A percentile compares a stretch with the other conserved stretches of the same genome.
These are phyloP conservation scores for Stipa capillata DNA, from an alignment of 176 grass and related monocot species.

Conservation along the genomic window DNA sequence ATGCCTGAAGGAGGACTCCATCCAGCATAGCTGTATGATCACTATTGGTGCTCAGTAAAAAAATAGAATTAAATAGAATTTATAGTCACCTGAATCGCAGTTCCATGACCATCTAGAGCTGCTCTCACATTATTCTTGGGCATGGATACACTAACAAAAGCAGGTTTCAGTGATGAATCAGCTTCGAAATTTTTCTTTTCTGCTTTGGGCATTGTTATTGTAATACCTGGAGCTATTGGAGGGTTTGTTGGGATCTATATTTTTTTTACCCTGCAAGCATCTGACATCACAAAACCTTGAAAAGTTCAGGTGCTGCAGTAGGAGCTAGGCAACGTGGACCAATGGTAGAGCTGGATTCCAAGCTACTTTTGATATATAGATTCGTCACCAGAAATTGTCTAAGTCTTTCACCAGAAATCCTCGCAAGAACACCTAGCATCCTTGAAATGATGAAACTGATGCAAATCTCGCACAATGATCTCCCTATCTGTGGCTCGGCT, in stretches of 20 bases:
- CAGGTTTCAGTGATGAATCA: slow-evolving; percentile 36
- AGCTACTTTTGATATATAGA: not conserved
- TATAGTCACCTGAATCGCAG: slow-evolving; percentile 40
- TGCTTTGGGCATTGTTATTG: slow-evolving; percentile 19
- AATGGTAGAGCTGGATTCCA: too few relatives aligned
- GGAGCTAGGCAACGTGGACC: not conserved
- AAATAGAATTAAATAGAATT: not conserved
- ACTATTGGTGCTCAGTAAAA: not conserved
- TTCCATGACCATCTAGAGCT: slow-evolving; percentile 18
- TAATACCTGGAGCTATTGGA: slow-evolving; percentile 67
- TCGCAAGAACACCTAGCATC: slow-evolving; percentile 38
- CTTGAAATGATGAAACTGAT: slow-evolving; percentile 55
- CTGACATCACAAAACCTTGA: slow-evolving; percentile 14
- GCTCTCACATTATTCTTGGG: slow-evolving; percentile 34
- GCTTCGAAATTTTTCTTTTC: slow-evolving; percentile 30
- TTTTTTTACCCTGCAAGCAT: slow-evolving; percentile 49
- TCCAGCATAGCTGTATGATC: not conserved
- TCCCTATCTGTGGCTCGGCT: slow-evolving; percentile 17
- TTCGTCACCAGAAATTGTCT: too few relatives aligned
- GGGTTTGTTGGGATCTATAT: slow-evolving; percentile 63
- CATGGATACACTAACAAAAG: slow-evolving; percentile 55
- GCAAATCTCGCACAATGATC: slow-evolving; percentile 40
- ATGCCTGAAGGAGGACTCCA: not conserved
- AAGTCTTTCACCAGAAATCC: slow-evolving; percentile 40
- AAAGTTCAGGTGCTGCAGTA: not conserved